Evolutionary conservation across 1,284 basidiomycete species (phyloP).

Genomic region (Heterobasidion occidentale): DNA sequence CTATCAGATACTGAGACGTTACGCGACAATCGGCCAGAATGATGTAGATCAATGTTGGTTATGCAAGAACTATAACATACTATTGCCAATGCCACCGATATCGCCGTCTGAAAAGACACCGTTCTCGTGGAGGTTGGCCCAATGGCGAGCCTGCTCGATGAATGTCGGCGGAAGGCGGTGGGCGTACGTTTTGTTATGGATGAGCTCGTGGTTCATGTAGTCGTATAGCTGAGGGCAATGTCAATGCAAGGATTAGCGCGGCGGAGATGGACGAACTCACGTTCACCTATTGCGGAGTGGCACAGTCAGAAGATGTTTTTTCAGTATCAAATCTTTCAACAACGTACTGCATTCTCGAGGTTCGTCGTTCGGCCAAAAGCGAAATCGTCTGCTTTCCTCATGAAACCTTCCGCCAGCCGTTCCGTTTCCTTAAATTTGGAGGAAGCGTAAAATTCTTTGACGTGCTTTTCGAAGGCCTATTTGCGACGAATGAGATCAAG

Average conservation of each 20-base stretch:
- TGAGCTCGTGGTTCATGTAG: conserved; percentile 66
- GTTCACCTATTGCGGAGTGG: conserved; percentile 44
- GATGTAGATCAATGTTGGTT: too few species aligned
- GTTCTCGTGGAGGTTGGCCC: conserved; percentile 74
- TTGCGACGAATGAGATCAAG: conserved; percentile 1
- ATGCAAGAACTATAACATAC: conserved; percentile 21
- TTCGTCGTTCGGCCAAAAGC: conserved; percentile 61
- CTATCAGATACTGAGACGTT: not conserved
- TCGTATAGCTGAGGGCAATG: conserved; percentile 52
- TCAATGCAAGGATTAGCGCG: not conserved
- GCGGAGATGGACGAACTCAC: conserved; percentile 30
- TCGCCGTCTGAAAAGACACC: conserved; percentile 64
- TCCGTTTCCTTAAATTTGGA: conserved; percentile 54
- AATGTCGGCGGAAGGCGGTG: conserved; percentile 63
- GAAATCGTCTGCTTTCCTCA: conserved; percentile 53
- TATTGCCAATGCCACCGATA: conserved; percentile 66
- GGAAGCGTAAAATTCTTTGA: conserved; percentile 49
- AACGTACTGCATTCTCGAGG: conserved; percentile 62
- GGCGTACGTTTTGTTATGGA: conserved; percentile 74
- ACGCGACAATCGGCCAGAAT: too few species aligned
- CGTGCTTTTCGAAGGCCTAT: conserved; percentile 58
- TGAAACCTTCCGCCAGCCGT: conserved; percentile 54
- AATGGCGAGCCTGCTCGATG: conserved; percentile 59
- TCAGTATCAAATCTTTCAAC: not conserved
- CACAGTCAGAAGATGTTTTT: not conserved